phyloP scores from a whole-genome alignment of 2,329 filamentous ascomycete genomes.

The Aspergillus ochraceus region DNA sequence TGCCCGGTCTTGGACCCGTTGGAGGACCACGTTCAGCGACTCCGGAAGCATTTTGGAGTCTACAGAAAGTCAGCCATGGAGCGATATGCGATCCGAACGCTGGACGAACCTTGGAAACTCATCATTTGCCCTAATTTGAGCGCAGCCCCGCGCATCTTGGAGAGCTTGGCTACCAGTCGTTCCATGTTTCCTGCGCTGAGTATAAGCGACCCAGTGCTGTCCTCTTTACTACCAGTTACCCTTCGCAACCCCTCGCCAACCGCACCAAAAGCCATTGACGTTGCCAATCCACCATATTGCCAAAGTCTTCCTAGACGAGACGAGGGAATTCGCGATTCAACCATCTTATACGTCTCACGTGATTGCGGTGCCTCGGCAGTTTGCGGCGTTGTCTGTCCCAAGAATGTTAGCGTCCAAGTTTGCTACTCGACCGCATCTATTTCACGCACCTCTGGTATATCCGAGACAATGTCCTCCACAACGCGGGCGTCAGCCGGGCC shows the following conservation, averaged over 20 bases:
- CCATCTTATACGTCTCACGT: conserved; percentile 63
- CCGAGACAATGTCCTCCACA: not conserved
- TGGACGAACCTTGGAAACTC: conserved; percentile 71
- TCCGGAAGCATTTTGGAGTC: conserved; percentile 92
- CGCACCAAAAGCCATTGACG: conserved; percentile 92
- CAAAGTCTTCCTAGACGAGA: conserved; percentile 83
- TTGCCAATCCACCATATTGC: conserved; percentile 92
- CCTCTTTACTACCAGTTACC: conserved; percentile 66
- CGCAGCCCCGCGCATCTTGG: conserved; percentile 95
- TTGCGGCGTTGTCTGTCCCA: conserved; percentile 13
- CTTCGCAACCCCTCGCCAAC: conserved; percentile 82
- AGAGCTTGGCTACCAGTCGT: conserved; percentile 85
- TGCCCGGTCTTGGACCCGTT: conserved; percentile 91
- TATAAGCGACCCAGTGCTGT: conserved; percentile 70
- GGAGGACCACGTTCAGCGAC: conserved; percentile 83
- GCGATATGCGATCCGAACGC: not conserved
- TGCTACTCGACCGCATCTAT: not conserved
- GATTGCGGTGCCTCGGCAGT: conserved; percentile 23
- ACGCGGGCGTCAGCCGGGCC: not conserved
- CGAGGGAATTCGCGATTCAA: conserved; percentile 87
- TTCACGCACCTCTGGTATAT: conserved; percentile 11
- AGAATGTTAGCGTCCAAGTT: conserved; percentile 6
- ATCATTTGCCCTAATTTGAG: conserved; percentile 97
- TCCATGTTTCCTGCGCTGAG: conserved; percentile 91
- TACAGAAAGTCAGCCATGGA: conserved; percentile 31